These are phyloP conservation scores for Euphorbia pulcherrima DNA, from an alignment of 345 rosid species.

Conservation along the genomic window DNA sequence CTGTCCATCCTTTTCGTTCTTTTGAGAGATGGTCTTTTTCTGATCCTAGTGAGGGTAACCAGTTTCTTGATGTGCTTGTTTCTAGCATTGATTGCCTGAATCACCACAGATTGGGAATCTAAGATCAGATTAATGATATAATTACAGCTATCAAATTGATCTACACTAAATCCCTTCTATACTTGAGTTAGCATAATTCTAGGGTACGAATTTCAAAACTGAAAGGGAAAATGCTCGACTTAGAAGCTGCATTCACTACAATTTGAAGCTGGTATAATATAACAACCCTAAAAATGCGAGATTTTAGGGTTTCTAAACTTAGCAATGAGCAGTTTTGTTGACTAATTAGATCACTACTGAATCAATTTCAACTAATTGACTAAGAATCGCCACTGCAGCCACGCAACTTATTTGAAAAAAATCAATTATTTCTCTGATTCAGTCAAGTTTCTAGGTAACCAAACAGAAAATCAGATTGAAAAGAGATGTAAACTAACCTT, in stretches of 20 bases:
- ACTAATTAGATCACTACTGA: neutral
- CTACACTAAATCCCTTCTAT: no score
- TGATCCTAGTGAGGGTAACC: conserved; percentile 42
- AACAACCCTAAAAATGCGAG: no score
- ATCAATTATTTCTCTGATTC: no score
- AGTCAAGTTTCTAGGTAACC: conserved; percentile 1
- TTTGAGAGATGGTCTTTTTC: conserved; percentile 54
- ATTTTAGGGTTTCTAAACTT: neutral
- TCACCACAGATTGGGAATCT: neutral
- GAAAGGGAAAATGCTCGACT: no score
- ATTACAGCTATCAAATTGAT: neutral
- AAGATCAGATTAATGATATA: neutral
- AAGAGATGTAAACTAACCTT: conserved; percentile 38
- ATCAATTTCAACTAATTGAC: no score
- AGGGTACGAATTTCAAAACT: no score
- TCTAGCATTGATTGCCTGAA: conserved; percentile 57
- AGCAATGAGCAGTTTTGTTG: neutral
- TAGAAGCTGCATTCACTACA: no score
- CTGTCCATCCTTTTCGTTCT: conserved; percentile 92
- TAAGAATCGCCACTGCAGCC: no score
- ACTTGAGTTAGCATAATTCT: no score
- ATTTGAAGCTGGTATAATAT: no score
- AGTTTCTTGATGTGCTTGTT: conserved; percentile 38
- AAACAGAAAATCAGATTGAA: neutral
- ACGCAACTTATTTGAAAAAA: no score